Evolutionary conservation across 345 rosid species (phyloP).

Genomic region (Euphorbia pulcherrima): DNA sequence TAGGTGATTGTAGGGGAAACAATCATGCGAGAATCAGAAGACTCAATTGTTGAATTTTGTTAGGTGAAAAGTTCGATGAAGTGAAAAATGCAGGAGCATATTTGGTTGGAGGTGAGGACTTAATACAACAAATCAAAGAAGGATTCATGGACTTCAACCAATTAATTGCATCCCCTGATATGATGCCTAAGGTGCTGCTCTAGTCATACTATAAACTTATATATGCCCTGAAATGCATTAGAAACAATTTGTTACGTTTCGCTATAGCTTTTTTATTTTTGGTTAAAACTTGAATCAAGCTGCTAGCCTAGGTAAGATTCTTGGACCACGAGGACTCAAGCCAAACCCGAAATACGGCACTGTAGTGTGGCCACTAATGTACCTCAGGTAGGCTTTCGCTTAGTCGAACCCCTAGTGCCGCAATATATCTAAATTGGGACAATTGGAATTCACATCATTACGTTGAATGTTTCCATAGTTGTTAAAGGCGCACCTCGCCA

Average conservation of each 20-base stretch:
- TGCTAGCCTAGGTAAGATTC: constrained; percentile 90
- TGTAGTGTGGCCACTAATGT: constrained; percentile 72
- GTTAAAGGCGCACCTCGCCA: too few relatives aligned
- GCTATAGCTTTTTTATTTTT: constrained; percentile 6
- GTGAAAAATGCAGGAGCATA: constrained; percentile 98
- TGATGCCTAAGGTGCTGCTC: constrained; percentile 39
- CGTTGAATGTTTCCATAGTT: too few relatives aligned
- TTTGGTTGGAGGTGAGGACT: constrained; percentile 92
- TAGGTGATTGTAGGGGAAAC: too few relatives aligned
- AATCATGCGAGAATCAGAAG: too few relatives aligned
- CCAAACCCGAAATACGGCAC: constrained; percentile 99
- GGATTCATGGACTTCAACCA: too few relatives aligned
- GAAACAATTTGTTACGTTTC: not conserved
- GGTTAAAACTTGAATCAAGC: constrained; percentile 46
- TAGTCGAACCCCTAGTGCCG: too few relatives aligned
- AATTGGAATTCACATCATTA: not conserved
- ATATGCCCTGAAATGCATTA: constrained; percentile 1
- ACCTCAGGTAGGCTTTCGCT: constrained; percentile 56
- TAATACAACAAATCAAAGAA: too few relatives aligned
- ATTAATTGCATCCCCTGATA: too few relatives aligned
- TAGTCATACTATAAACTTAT: not conserved
- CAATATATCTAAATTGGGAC: too few relatives aligned
- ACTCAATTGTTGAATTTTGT: constrained; percentile 12
- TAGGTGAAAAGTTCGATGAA: constrained; percentile 96
- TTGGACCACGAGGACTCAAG: constrained; percentile 99